Percentiles rank a stretch among this genome's conserved stretches.
These are phyloP conservation scores for Durotheca rogersii DNA, from an alignment of 495 filamentous ascomycete species.

Conservation along the genomic window DNA sequence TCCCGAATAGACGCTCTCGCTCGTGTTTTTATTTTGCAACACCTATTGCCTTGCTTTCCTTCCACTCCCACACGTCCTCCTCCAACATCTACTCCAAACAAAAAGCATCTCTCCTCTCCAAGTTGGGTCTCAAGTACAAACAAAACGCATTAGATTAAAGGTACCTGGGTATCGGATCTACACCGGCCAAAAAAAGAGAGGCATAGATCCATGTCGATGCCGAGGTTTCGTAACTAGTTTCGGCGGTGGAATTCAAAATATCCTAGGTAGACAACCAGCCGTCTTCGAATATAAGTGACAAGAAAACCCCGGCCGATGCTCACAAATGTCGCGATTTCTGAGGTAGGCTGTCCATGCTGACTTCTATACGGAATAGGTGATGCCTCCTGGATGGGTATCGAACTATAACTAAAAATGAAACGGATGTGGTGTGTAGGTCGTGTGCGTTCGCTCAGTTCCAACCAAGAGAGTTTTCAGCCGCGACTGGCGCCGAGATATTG, in stretches of 20 bases:
- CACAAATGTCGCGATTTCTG: constrained; percentile 33
- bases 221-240: constrained; percentile 30
- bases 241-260: constrained; percentile 28
- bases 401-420: constrained; percentile 47
- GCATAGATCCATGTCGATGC: constrained; percentile 33
- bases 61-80: no score
- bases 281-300: constrained; percentile 38
- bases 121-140: constrained; percentile 15
- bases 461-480: constrained; percentile 95
- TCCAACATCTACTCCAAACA: constrained; percentile 27
- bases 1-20: no score
- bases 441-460: constrained; percentile 73
- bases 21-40: constrained; percentile 27
- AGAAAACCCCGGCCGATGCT: constrained; percentile 32
- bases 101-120: constrained; percentile 11
- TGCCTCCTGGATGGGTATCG: constrained; percentile 50
- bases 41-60: constrained; percentile 18
- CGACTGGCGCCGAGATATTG: constrained; percentile 79
- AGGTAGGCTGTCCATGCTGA: constrained; percentile 26
- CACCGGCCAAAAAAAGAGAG: constrained; percentile 48
- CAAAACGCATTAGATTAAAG: constrained; percentile 48
- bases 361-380: constrained; percentile 21
- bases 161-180: constrained; percentile 38
- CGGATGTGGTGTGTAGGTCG: constrained; percentile 34
- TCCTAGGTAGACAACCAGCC: constrained; percentile 29